Conservation (phyloP, 352 stramenopile species). For the Thalassiosira oceanica region DNA sequence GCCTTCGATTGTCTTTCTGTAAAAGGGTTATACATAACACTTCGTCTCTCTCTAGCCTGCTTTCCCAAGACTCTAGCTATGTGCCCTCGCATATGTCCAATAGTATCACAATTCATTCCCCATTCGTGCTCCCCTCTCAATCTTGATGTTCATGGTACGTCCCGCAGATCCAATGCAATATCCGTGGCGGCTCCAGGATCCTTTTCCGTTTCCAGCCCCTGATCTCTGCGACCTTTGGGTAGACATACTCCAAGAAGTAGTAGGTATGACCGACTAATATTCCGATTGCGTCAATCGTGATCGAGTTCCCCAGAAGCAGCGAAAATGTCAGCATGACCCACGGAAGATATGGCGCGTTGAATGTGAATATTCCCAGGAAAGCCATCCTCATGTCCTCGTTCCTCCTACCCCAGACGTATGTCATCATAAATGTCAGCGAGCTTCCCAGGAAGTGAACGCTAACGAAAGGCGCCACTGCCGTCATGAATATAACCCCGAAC, state of each 20-base stretch:
- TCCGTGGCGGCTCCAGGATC: slow-evolving; percentile 88
- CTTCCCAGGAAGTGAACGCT: slow-evolving; percentile 97
- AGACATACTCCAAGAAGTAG: slow-evolving; percentile 99
- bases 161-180: slow-evolving; percentile 86
- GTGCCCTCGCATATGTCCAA: too few relatives aligned
- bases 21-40: too few relatives aligned
- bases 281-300: slow-evolving; percentile 97
- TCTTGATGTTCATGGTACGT: slow-evolving; percentile 50
- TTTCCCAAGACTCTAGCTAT: too few relatives aligned
- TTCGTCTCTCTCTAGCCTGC: too few relatives aligned
- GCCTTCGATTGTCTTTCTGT: too few relatives aligned
- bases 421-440: slow-evolving; percentile 99
- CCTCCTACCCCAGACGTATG: slow-evolving; percentile 96
- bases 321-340: slow-evolving; percentile 98
- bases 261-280: slow-evolving; percentile 98
- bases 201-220: slow-evolving; percentile 91
- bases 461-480: slow-evolving; percentile 91
- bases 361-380: slow-evolving; percentile 96
- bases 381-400: slow-evolving; percentile 97
- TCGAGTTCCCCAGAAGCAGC: slow-evolving; percentile 89
- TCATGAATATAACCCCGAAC: slow-evolving; percentile 93
- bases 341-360: slow-evolving; percentile 96
- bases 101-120: too few relatives aligned
- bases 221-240: slow-evolving; percentile 93
- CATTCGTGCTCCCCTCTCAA: too few relatives aligned